Evolutionary conservation across 2,329 filamentous ascomycete species (phyloP).

Genomic region (Thelonectria blattea): DNA sequence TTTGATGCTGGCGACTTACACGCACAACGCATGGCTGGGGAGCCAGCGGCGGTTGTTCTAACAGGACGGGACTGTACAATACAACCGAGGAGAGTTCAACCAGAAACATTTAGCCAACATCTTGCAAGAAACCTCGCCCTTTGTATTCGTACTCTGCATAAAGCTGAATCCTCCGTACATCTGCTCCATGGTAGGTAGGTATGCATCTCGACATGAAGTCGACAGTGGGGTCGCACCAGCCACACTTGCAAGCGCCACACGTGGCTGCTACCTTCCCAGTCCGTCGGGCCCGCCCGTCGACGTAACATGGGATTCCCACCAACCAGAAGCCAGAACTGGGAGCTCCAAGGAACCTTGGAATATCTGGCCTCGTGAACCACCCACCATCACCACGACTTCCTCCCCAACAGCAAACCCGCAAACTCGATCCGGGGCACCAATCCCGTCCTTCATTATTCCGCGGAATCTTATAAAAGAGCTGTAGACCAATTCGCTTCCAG

Average conservation of each 20-base stretch:
- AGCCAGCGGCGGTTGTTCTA: too few species aligned
- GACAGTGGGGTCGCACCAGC: conserved; percentile 14
- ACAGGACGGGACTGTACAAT: too few species aligned
- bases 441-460: background rate
- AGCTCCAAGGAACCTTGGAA: conserved; percentile 15
- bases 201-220: background rate
- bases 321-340: conserved; percentile 31
- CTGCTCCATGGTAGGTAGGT: too few species aligned
- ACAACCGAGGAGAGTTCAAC: too few species aligned
- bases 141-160: too few species aligned
- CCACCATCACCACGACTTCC: background rate
- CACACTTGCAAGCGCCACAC: conserved; percentile 20
- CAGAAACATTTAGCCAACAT: too few species aligned
- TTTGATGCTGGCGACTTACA: too few species aligned
- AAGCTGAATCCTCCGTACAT: too few species aligned
- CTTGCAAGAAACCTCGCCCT: too few species aligned
- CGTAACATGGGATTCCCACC: conserved; percentile 14
- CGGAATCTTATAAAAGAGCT: background rate
- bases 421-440: background rate
- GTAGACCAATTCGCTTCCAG: background rate
- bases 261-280: conserved; percentile 16
- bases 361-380: conserved; percentile 35
- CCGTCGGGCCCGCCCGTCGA: conserved; percentile 13
- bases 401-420: background rate
- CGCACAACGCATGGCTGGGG: too few species aligned